These are phyloP conservation scores for Lactarius indigo DNA, from an alignment of 768 basidiomycete genomes.

Conservation along the genomic window DNA sequence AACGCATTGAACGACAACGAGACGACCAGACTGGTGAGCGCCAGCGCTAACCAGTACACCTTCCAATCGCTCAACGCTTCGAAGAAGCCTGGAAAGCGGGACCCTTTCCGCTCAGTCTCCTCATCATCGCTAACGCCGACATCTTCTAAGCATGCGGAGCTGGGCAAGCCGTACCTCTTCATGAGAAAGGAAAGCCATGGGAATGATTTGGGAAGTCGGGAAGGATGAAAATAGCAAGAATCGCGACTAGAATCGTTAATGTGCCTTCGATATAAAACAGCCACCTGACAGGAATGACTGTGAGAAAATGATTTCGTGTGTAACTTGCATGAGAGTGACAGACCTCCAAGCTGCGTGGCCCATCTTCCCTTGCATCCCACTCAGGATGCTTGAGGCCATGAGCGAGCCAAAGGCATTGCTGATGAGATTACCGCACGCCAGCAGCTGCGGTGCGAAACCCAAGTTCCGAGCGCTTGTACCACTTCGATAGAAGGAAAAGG, in stretches of 20 bases:
- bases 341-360: conserved; percentile 74
- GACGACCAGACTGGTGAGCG: conserved; percentile 56
- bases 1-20: conserved; percentile 75
- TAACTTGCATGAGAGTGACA: conserved; percentile 26
- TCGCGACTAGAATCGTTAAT: conserved; percentile 50
- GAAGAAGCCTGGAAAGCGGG: conserved; percentile 43
- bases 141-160: conserved; percentile 61
- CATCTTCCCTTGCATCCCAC: conserved; percentile 62
- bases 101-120: conserved; percentile 37
- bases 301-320: neutral
- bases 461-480: conserved; percentile 73
- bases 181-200: conserved; percentile 56
- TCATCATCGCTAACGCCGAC: conserved; percentile 49
- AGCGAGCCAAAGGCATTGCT: conserved; percentile 81
- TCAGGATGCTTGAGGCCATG: conserved; percentile 72
- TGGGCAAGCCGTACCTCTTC: conserved; percentile 55
- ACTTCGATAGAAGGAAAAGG: conserved; percentile 58
- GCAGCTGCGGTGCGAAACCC: conserved; percentile 63
- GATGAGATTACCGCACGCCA: conserved; percentile 70
- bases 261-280: conserved; percentile 68
- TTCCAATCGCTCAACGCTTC: conserved; percentile 73
- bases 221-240: conserved; percentile 57
- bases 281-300: conserved; percentile 45
- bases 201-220: conserved; percentile 71
- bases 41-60: conserved; percentile 76